A percentile compares a stretch with the other conserved stretches of the same genome.
phyloP scores from a whole-genome alignment of 441 rosid species.

The Jatropha multifida region DNA sequence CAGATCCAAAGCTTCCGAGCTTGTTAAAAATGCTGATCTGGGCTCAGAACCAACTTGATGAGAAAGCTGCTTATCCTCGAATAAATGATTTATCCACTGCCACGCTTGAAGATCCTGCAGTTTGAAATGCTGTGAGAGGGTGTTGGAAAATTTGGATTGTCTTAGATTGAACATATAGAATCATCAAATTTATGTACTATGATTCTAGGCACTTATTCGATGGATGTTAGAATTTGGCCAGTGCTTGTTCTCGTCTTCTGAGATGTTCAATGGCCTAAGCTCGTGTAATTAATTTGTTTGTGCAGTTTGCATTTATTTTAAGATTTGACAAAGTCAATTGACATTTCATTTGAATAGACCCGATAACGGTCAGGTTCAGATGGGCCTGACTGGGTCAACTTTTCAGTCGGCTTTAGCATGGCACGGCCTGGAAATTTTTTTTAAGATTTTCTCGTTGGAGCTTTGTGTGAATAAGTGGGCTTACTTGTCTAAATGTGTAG shows the following conservation, averaged over 20 bases:
- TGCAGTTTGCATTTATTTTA: constrained; percentile 20
- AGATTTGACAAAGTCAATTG: constrained; percentile 7
- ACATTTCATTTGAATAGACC: background rate
- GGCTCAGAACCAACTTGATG: constrained; percentile 89
- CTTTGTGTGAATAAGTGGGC: too few relatives aligned
- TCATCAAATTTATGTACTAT: constrained; percentile 22
- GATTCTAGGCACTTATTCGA: constrained; percentile 28
- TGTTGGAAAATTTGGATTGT: constrained; percentile 13
- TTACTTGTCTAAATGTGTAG: too few relatives aligned
- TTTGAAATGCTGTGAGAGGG: constrained; percentile 28
- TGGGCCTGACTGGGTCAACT: too few relatives aligned
- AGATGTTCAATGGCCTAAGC: constrained; percentile 26
- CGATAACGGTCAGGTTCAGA: too few relatives aligned
- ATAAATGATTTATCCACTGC: constrained; percentile 75
- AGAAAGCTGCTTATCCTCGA: constrained; percentile 87
- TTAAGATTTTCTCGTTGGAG: too few relatives aligned
- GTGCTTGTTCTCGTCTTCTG: constrained; percentile 22
- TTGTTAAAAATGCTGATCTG: constrained; percentile 88
- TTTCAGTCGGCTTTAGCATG: too few relatives aligned
- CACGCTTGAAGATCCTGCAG: constrained; percentile 63
- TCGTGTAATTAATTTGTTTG: constrained; percentile 22
- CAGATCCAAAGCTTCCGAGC: constrained; percentile 97
- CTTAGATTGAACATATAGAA: constrained; percentile 19
- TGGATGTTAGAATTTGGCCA: constrained; percentile 24
- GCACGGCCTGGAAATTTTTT: too few relatives aligned